Evolutionary conservation across 306 rosid species (phyloP).

Genomic region (Prunus salicina): DNA sequence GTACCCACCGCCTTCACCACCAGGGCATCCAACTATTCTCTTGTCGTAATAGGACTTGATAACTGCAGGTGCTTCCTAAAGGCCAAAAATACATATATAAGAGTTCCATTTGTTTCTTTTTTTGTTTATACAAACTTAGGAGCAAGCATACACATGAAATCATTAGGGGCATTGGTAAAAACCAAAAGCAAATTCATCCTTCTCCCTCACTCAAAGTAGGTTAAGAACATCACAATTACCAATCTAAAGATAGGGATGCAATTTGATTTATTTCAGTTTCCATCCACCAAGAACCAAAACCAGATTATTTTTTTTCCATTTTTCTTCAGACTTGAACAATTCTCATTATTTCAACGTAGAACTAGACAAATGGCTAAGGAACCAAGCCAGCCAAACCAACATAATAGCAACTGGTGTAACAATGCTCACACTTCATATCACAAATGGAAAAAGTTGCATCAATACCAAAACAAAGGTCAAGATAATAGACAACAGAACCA

Average conservation of each 20-base stretch:
- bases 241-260: background rate
- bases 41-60: constrained; percentile 72
- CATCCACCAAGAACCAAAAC: background rate
- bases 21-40: constrained; percentile 96
- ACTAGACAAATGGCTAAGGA: background rate
- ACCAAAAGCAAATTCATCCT: background rate
- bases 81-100: constrained; percentile 11
- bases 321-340: background rate
- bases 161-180: background rate
- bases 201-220: background rate
- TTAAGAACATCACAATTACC: background rate
- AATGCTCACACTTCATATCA: too few relatives aligned
- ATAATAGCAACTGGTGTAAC: too few relatives aligned
- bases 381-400: too few relatives aligned
- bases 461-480: too few relatives aligned
- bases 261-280: background rate
- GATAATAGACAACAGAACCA: too few relatives aligned
- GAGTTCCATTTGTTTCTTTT: background rate
- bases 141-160: constrained; percentile 8
- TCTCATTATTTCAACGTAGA: background rate
- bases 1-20: constrained; percentile 89
- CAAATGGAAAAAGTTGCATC: too few relatives aligned
- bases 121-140: background rate
- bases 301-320: background rate
- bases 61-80: constrained; percentile 81